Conservation (phyloP, 352 stramenopile species). For the Globisporangium spinosum region DNA sequence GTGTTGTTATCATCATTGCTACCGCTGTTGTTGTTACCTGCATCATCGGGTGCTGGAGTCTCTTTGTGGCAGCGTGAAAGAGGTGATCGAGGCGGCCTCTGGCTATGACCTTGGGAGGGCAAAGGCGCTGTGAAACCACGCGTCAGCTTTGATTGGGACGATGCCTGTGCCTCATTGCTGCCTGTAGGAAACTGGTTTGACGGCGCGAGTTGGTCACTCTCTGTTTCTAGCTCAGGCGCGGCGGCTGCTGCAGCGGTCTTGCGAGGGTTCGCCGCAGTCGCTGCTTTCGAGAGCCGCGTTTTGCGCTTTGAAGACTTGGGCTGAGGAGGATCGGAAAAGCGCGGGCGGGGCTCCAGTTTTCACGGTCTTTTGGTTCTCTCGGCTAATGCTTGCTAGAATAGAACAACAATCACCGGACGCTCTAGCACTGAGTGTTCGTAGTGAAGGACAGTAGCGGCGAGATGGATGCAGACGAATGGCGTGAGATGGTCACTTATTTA, state of each 20-base stretch:
- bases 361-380: neutral
- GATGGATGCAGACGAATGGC: neutral
- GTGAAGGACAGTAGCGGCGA: neutral
- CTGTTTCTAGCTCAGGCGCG: neutral
- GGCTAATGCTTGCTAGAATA: neutral
- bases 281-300: neutral
- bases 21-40: neutral
- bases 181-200: neutral
- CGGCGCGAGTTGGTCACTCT: neutral
- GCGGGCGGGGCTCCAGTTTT: conserved; percentile 10
- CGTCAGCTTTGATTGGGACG: neutral
- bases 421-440: neutral
- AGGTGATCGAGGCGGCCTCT: neutral
- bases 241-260: conserved; percentile 7
- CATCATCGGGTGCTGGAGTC: neutral
- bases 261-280: neutral
- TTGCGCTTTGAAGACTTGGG: conserved; percentile 1
- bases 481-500: neutral
- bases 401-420: neutral
- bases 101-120: neutral
- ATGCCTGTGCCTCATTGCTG: neutral
- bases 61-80: neutral
- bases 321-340: neutral
- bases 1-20: neutral
- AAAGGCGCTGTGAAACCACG: neutral